Conservation (phyloP, 129 eudicot species). For the Centrapalus pauciflorus region DNA sequence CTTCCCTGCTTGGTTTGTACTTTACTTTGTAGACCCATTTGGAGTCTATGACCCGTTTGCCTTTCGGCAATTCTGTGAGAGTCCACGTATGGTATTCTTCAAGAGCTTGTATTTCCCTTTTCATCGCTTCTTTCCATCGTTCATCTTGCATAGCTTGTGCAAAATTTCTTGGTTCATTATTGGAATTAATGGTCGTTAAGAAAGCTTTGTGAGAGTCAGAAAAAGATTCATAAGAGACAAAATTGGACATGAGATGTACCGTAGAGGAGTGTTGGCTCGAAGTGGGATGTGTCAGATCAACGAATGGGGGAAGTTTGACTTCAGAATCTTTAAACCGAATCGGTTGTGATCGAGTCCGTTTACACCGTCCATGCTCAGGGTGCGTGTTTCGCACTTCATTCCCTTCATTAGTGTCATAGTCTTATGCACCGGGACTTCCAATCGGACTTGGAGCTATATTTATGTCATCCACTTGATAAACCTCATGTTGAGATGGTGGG, state of each 20-base stretch:
- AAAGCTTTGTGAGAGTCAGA: background rate
- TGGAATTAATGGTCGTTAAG: background rate
- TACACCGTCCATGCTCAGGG: background rate
- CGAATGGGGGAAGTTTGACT: conserved; percentile 4
- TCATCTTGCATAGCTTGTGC: background rate
- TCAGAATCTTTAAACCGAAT: background rate
- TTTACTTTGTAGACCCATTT: background rate
- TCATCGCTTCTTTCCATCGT: background rate
- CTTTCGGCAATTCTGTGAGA: background rate
- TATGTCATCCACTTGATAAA: background rate
- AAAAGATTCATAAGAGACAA: background rate
- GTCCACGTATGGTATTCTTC: background rate
- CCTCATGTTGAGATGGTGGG: background rate
- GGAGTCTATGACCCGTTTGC: background rate
- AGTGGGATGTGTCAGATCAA: background rate
- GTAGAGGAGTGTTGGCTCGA: background rate
- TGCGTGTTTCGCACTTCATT: background rate
- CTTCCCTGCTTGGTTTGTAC: background rate
- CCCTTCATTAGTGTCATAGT: background rate
- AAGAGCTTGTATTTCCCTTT: background rate
- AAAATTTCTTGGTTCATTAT: conserved; percentile 4
- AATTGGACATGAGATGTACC: background rate
- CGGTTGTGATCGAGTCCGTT: conserved; percentile 6
- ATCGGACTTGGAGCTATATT: background rate
- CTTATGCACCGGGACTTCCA: background rate